Conservation (phyloP, 805 yeast species). For the Jamesozyma hellenica region DNA sequence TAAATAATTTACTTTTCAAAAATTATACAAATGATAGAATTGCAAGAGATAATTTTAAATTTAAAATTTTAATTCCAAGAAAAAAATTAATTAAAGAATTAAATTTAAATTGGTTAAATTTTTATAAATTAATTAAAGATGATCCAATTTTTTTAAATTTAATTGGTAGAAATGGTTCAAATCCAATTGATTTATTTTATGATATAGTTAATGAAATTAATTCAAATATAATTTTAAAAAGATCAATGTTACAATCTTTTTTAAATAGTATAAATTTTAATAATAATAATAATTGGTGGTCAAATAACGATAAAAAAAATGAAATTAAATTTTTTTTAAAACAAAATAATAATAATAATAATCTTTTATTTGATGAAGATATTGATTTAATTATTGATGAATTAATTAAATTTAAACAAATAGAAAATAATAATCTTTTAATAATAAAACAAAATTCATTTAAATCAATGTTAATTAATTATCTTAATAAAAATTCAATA, state of each 20-base stretch:
- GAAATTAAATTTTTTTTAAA: constrained; percentile 8
- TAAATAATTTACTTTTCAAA: constrained; percentile 22
- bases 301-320: constrained; percentile 13
- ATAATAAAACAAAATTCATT: constrained; percentile 14
- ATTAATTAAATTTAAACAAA: constrained; percentile 19
- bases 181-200: constrained; percentile 66
- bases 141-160: constrained; percentile 49
- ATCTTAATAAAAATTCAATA: constrained; percentile 4
- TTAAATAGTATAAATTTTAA: constrained; percentile 30
- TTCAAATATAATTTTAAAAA: constrained; percentile 45
- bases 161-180: constrained; percentile 70
- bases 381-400: constrained; percentile 12
- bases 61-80: constrained; percentile 35
- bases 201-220: constrained; percentile 59
- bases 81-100: constrained; percentile 17
- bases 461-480: constrained; percentile 13
- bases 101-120: constrained; percentile 50
- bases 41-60: constrained; percentile 56
- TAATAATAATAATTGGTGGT: constrained; percentile 16
- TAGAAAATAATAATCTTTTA: constrained; percentile 16
- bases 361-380: no score
- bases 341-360: no score
- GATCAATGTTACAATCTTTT: constrained; percentile 47
- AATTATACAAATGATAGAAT: constrained; percentile 51
- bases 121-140: constrained; percentile 41